A percentile compares a stretch with the other conserved stretches of the same genome.
These are phyloP conservation scores for Rhodomyrtus tomentosa DNA, from an alignment of 345 rosid genomes.

Conservation along the genomic window DNA sequence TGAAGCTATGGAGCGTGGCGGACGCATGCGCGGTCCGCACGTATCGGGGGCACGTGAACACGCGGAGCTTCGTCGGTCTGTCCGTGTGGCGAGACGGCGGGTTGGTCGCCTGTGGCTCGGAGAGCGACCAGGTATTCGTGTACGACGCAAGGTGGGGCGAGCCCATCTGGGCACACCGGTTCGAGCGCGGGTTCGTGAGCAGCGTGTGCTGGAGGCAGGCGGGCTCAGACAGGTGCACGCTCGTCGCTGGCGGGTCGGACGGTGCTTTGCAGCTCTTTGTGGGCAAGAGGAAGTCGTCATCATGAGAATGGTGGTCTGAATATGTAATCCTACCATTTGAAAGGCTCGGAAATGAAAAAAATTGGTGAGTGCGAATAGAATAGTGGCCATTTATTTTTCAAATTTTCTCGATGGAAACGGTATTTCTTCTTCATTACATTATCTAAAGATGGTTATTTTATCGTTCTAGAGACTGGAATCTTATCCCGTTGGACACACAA, in stretches of 20 bases:
- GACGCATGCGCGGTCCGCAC: slow-evolving; percentile 28
- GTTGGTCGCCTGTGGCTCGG: slow-evolving; percentile 74
- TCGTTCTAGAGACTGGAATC: background rate
- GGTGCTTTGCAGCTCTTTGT: slow-evolving; percentile 50
- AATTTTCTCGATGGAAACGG: background rate
- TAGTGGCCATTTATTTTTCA: background rate
- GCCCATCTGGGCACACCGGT: slow-evolving; percentile 61
- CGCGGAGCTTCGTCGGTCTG: slow-evolving; percentile 65
- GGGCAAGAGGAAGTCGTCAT: slow-evolving; percentile 22
- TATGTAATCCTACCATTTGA: background rate
- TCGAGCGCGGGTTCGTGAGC: slow-evolving; percentile 43
- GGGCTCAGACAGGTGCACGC: slow-evolving; percentile 44
- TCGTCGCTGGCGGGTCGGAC: slow-evolving; percentile 78
- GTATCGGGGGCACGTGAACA: slow-evolving; percentile 60
- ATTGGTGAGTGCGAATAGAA: background rate
- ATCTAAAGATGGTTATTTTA: background rate
- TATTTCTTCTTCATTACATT: background rate
- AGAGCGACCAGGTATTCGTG: slow-evolving; percentile 54
- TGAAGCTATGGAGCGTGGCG: slow-evolving; percentile 49
- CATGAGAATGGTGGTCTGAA: background rate
- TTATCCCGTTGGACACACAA: background rate
- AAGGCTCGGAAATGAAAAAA: background rate
- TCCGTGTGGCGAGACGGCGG: slow-evolving; percentile 75
- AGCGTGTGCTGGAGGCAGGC: slow-evolving; percentile 82
- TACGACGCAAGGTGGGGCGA: slow-evolving; percentile 75